Percentiles rank a stretch among this genome's conserved stretches.
Conservation (phyloP, 164 flowering plant species). For the Liquidambar formosana region DNA sequence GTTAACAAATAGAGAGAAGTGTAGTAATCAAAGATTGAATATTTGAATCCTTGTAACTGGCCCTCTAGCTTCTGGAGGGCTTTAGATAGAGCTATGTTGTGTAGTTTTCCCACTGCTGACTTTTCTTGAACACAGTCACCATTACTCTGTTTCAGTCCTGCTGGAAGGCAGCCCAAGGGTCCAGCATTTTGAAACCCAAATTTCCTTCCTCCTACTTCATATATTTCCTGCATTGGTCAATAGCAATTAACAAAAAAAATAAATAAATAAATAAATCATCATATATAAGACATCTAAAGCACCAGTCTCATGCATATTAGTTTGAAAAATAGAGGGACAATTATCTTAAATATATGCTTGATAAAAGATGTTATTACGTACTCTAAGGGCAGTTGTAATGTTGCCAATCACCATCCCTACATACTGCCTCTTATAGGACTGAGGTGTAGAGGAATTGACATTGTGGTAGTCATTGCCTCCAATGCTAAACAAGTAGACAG, state of each 20-base stretch:
- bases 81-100: too few relatives aligned
- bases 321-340: background rate
- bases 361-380: background rate
- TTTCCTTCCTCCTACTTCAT: conserved; percentile 29
- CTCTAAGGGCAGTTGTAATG: conserved; percentile 8
- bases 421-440: conserved; percentile 4
- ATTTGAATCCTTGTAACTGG: too few relatives aligned
- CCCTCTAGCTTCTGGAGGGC: too few relatives aligned
- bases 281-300: too few relatives aligned
- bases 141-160: too few relatives aligned
- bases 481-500: conserved; percentile 26
- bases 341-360: background rate
- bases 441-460: conserved; percentile 2
- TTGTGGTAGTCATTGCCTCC: conserved; percentile 24
- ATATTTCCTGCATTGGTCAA: conserved; percentile 16
- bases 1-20: too few relatives aligned
- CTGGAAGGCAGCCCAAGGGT: conserved; percentile 27
- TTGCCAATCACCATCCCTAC: conserved; percentile 24
- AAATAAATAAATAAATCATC: too few relatives aligned
- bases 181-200: conserved; percentile 15
- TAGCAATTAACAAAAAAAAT: too few relatives aligned
- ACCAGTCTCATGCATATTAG: too few relatives aligned
- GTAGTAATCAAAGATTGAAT: too few relatives aligned
- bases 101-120: too few relatives aligned
- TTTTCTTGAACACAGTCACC: too few relatives aligned